Evolutionary conservation across 108 stramenopile genomes (phyloP).

Genomic region (Cyclotella cryptica): DNA sequence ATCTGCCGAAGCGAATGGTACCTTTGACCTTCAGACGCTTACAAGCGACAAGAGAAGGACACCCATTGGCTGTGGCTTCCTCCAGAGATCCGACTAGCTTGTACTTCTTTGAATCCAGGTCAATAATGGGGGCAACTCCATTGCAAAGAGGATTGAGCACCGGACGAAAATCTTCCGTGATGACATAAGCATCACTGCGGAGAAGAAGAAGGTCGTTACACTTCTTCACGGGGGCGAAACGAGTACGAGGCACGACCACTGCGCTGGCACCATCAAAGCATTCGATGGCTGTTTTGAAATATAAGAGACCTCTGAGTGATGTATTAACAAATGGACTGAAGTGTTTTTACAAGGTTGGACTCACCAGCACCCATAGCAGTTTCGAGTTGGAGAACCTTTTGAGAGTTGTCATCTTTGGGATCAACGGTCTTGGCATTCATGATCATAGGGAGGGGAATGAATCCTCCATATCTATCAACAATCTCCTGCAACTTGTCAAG

Average conservation of each 20-base stretch:
- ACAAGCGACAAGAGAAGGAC: conserved; percentile 94
- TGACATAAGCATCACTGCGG: conserved; percentile 96
- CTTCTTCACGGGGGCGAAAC: conserved; percentile 99
- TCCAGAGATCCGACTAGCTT: conserved; percentile 95
- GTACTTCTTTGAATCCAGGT: conserved; percentile 95
- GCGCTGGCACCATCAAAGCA: conserved; percentile 95
- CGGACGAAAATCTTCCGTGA: conserved; percentile 85
- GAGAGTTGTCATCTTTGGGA: conserved; percentile 95
- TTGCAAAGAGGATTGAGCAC: conserved; percentile 90
- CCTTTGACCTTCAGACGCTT: conserved; percentile 92
- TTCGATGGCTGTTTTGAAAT: conserved; percentile 81
- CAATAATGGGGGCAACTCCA: conserved; percentile 87
- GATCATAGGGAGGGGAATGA: conserved; percentile 99
- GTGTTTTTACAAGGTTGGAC: neutral
- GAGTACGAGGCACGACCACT: conserved; percentile 94
- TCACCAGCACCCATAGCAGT: conserved; percentile 96
- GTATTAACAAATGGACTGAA: neutral
- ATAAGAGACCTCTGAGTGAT: neutral
- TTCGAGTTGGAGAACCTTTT: conserved; percentile 96
- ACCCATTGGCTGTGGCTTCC: conserved; percentile 82
- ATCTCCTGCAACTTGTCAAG: conserved; percentile 96
- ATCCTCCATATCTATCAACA: conserved; percentile 90
- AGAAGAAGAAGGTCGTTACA: conserved; percentile 97
- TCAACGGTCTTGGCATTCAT: conserved; percentile 98
- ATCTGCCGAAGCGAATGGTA: conserved; percentile 82